A percentile compares a stretch with the other conserved stretches of the same genome.
Conservation (phyloP, 257 asterid genomes). For the Agastache rugosa region DNA sequence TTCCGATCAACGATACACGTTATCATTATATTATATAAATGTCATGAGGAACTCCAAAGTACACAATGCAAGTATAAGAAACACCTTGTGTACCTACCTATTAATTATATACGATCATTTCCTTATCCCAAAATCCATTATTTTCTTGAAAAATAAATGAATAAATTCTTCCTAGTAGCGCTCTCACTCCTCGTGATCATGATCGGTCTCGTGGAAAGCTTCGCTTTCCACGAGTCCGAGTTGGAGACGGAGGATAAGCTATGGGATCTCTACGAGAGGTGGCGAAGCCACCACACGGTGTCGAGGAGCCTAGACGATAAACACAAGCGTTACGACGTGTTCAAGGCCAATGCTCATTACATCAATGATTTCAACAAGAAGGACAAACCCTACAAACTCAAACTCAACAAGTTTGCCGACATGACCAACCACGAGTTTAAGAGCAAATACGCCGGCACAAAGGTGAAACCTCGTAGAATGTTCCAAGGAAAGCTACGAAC, state of each 20-base stretch:
- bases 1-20: not conserved
- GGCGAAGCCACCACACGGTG: slow-evolving; percentile 87
- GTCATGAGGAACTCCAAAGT: too few relatives aligned
- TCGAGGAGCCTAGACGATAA: slow-evolving; percentile 70
- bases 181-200: slow-evolving; percentile 50
- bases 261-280: slow-evolving; percentile 83
- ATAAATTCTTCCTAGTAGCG: slow-evolving; percentile 35
- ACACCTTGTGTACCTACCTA: not conserved
- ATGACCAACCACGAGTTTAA: slow-evolving; percentile 87
- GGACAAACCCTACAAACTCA: slow-evolving; percentile 78
- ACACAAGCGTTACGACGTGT: slow-evolving; percentile 70
- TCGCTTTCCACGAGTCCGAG: slow-evolving; percentile 73
- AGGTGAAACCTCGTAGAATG: slow-evolving; percentile 67
- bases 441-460: slow-evolving; percentile 61
- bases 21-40: not conserved
- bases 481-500: slow-evolving; percentile 46
- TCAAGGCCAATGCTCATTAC: slow-evolving; percentile 69
- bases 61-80: not conserved
- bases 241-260: slow-evolving; percentile 74
- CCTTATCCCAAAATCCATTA: slow-evolving; percentile 31
- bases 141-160: slow-evolving; percentile 38
- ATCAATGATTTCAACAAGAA: slow-evolving; percentile 65
- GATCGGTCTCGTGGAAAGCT: slow-evolving; percentile 49
- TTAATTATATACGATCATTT: not conserved
- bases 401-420: slow-evolving; percentile 85